Evolutionary conservation across 83 land plant species (phyloP), one percentile per base, ranked within the genome.

Genomic region (Diphasiastrum complanatum): DNA sequence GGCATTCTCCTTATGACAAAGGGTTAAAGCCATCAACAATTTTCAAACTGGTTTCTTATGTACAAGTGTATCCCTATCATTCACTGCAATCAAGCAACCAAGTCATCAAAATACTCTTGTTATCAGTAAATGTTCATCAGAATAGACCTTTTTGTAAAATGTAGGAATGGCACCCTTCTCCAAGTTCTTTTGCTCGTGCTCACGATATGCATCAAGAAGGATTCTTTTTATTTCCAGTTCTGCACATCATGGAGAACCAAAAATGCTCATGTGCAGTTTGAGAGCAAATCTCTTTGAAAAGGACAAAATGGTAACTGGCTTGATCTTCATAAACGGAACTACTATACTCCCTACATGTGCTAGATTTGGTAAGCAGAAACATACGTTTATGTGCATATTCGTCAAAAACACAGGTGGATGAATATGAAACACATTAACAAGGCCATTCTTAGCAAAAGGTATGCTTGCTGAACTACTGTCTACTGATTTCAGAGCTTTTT

Each of bases 141-240:
- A 22, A 53, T 6, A 4, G 36, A 67, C 99, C 96, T 85, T 85
- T 65, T 81, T 93, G 67, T 89, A 93, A 69, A 93, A 93, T 46
- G 81, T 83, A n/a, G 96, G 99, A 26, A 93, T 83, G 19, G 79
- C 71, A 38, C 96, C 96, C 41, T 96, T 78, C 72, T 83, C 78
- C 41, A 85, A 68, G 63, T 66, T 85, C 70, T 80, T 89, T 45
- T 81, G 95, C 54, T 89, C 96, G 62, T 79, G 77, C 63, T 85
- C 91, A 58, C 78, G 82, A 49, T 81, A 93, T 4, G 84, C 84
- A 51, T 93, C 99, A 32, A 85, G 84, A 55, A 93, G 72, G 23
- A 93, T 83, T 59, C 83, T 93, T 66, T 83, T 93, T 41, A 84
- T 89, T 61, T 93, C 96, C 47, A 93, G 85, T 72, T 93, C 98